Evolutionary conservation across 1,139 yeast genomes (phyloP).

Genomic region (Hyphopichia pseudoburtonii): DNA sequence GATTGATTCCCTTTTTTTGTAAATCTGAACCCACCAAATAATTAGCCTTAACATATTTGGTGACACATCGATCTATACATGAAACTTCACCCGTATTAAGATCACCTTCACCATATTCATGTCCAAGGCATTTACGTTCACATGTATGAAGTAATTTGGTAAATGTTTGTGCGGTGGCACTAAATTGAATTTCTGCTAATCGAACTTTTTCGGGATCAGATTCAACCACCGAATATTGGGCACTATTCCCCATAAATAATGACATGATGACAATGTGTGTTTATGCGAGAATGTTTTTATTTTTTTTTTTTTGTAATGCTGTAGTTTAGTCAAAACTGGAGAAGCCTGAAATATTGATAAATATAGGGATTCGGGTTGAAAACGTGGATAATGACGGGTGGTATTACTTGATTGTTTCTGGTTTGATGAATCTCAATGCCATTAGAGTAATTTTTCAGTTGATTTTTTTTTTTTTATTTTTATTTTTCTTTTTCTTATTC

Average conservation of each 20-base stretch:
- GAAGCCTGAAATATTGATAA: no score
- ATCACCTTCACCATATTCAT: constrained; percentile 77
- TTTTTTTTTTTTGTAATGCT: no score
- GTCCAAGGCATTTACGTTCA: constrained; percentile 68
- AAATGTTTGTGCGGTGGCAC: constrained; percentile 69
- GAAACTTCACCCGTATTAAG: constrained; percentile 73
- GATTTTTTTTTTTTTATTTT: neutral
- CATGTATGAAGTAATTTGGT: constrained; percentile 59
- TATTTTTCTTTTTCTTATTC: neutral
- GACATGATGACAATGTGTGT: constrained; percentile 46
- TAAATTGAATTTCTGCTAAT: constrained; percentile 74
- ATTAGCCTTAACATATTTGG: constrained; percentile 70
- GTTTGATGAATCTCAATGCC: no score
- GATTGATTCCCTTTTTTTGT: constrained; percentile 32
- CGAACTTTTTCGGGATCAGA: constrained; percentile 68
- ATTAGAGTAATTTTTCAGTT: neutral
- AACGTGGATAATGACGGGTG: no score
- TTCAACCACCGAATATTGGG: constrained; percentile 42
- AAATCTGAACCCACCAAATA: constrained; percentile 53
- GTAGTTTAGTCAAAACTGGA: no score
- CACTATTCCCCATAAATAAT: constrained; percentile 49
- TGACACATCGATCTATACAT: constrained; percentile 77
- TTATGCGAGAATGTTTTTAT: no score
- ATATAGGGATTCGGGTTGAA: no score
- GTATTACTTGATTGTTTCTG: no score